Evolutionary conservation across 2,329 filamentous ascomycete species (phyloP).

Genomic region (Colletotrichum eremochloae): DNA sequence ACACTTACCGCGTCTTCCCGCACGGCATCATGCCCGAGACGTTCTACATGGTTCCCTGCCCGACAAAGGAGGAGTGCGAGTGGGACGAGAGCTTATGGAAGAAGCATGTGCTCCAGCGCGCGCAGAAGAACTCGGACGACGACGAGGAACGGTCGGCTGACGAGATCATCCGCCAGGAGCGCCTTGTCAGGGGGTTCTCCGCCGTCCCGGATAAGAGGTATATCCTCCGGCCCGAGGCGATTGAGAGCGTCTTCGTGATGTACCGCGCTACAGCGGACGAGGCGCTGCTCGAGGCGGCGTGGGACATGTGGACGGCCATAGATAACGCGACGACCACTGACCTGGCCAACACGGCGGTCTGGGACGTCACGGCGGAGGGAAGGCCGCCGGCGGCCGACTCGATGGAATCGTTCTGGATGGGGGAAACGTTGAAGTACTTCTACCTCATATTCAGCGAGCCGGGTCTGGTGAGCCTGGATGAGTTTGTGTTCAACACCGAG

Average conservation of each 20-base stretch:
- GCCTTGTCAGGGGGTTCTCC: conserved; percentile 46
- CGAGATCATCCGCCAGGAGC: conserved; percentile 47
- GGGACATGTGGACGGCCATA: conserved; percentile 72
- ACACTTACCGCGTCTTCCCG: conserved; percentile 67
- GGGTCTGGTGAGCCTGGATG: conserved; percentile 67
- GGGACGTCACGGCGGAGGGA: conserved; percentile 57
- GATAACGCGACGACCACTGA: conserved; percentile 62
- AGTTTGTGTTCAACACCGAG: conserved; percentile 64
- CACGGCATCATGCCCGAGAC: conserved; percentile 72
- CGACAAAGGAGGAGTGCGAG: conserved; percentile 44
- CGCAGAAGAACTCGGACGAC: conserved; percentile 45
- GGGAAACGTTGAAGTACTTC: conserved; percentile 50
- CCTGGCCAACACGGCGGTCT: conserved; percentile 67
- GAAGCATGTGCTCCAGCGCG: conserved; percentile 46
- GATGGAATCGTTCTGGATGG: conserved; percentile 65
- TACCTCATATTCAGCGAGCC: conserved; percentile 70
- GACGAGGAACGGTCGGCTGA: conserved; percentile 45
- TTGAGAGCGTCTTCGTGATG: conserved; percentile 77
- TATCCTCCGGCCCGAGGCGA: conserved; percentile 73
- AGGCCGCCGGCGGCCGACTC: conserved; percentile 62
- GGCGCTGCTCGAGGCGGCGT: conserved; percentile 67
- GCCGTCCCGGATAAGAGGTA: conserved; percentile 56
- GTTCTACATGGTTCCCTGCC: conserved; percentile 62
- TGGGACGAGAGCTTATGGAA: conserved; percentile 53
- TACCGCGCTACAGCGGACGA: conserved; percentile 72